Base-by-base conservation (phyloP, 768 basidiomycete genomes). In the Amyloporia xantha region DNA sequence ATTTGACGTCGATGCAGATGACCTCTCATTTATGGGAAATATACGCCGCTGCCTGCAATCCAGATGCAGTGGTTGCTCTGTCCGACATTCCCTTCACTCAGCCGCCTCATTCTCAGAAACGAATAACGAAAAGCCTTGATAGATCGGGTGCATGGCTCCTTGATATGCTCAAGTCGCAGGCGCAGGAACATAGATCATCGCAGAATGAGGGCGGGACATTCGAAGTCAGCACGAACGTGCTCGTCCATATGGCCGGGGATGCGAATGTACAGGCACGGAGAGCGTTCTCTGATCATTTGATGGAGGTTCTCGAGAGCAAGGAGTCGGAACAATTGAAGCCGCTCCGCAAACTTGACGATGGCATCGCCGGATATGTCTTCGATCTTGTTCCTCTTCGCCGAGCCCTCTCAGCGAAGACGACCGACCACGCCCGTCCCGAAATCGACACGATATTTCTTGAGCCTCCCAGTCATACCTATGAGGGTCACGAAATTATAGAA, bases 71-170 rank as follows among this genome's bases (percentile, higher is more conserved):
- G 11, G 71, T 87, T 43, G 81, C 88, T 0, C 71, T 91, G 13
- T 72, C 78, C 1, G 89, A 92, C 50, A 79, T 71, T 0, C 85
- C 87, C 0, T 80, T 77, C 59, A 84, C 84, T 0, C 53, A 68
- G 2, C 75, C 79, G 0, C 79, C 84, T 0, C 75, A 79, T 52
- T 90, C 88, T 3, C 90, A 92, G 59, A 91, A 86, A 54, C 79
- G 90, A 2, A 64, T 82, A 4, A 81, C 77, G 23, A 91, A 90
- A 60, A 82, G 82, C 58, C 74, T 90, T 45, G 84, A 89, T 38
- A 74, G 89, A 23, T 81, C 81, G 2, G 59, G 69, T 0, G 64
- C 73, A 0, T 92, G 90, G 90, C 64, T 91, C 0, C 64, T 72
- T 0, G 68, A 74, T 27, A 52, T 87, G 1, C 70, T 90, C 2